Evolutionary conservation across 768 basidiomycete species (phyloP).

Genomic region (Boletus insuetus): DNA sequence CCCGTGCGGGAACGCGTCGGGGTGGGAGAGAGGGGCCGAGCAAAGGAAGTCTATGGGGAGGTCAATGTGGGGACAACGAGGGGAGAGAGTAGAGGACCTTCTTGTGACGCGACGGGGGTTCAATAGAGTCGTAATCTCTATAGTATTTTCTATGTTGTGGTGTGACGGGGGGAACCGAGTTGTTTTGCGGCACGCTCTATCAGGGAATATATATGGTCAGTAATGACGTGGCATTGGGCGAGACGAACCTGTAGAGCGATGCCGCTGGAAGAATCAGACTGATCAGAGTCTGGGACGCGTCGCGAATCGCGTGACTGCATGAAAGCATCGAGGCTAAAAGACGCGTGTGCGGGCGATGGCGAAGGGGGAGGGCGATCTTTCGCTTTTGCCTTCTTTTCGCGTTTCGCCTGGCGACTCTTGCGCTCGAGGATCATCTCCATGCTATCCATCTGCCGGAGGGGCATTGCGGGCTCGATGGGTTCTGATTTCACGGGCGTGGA

Average conservation of each 20-base stretch:
- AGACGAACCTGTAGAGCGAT: slow-evolving; percentile 40
- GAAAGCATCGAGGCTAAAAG: slow-evolving; percentile 46
- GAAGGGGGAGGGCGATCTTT: slow-evolving; percentile 54
- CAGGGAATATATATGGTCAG: slow-evolving; percentile 16
- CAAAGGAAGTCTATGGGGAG: slow-evolving; percentile 19
- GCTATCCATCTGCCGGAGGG: slow-evolving; percentile 60
- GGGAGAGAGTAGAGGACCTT: slow-evolving; percentile 17
- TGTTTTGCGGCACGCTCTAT: slow-evolving; percentile 31
- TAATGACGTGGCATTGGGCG: slow-evolving; percentile 15
- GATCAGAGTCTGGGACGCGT: slow-evolving; percentile 35
- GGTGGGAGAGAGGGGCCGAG: slow-evolving; percentile 46
- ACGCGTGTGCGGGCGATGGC: slow-evolving; percentile 48
- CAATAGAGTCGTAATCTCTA: slow-evolving; percentile 38
- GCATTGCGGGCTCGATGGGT: slow-evolving; percentile 46
- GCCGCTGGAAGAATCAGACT: slow-evolving; percentile 30
- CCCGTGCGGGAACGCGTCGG: slow-evolving; percentile 35
- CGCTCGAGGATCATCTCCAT: slow-evolving; percentile 80
- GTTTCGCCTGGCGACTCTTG: slow-evolving; percentile 54
- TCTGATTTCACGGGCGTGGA: slow-evolving; percentile 65
- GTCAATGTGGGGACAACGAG: slow-evolving; percentile 1
- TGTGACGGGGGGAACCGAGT: slow-evolving; percentile 43
- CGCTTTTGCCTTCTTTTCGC: slow-evolving; percentile 44
- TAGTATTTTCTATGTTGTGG: slow-evolving; percentile 64
- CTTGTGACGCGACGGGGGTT: slow-evolving; percentile 31
- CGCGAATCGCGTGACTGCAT: slow-evolving; percentile 56